Percentiles rank a stretch among this genome's conserved stretches.
phyloP scores from a whole-genome alignment of 768 basidiomycete species.

The Hericium alpestre region DNA sequence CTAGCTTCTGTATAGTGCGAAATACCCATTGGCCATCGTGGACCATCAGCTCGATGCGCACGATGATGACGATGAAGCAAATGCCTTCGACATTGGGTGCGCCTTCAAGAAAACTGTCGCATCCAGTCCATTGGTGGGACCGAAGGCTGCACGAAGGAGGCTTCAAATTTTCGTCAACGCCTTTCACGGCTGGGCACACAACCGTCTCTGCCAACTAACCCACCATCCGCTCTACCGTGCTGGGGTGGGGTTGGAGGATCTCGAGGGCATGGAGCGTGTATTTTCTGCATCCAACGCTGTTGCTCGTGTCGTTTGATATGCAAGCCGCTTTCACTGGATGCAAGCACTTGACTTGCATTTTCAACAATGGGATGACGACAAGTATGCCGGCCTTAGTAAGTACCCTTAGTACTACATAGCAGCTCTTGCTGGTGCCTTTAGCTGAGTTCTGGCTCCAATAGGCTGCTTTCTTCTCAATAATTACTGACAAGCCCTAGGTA shows the following conservation, averaged over 20 bases:
- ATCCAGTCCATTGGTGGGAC: background rate
- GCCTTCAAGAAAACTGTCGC: background rate
- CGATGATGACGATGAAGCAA: no score
- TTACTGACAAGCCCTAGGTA: no score
- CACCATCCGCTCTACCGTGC: background rate
- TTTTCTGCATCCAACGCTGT: background rate
- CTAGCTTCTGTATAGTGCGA: background rate
- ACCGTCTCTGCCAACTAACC: background rate
- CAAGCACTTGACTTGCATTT: background rate
- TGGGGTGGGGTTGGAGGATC: background rate
- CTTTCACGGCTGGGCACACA: slow-evolving; percentile 2
- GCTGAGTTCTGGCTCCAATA: no score
- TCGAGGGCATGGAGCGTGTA: background rate
- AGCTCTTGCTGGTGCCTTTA: no score
- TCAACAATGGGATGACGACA: background rate
- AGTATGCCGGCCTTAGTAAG: background rate
- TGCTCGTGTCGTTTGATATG: background rate
- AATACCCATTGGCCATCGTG: background rate
- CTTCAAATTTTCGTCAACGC: background rate
- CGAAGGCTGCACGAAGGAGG: background rate
- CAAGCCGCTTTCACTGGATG: background rate
- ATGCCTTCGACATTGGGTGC: background rate
- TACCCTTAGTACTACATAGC: background rate
- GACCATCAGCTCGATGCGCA: no score
- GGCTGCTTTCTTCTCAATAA: no score